phyloP scores from a whole-genome alignment of 352 stramenopile genomes.

The Phytopythium delawarense region DNA sequence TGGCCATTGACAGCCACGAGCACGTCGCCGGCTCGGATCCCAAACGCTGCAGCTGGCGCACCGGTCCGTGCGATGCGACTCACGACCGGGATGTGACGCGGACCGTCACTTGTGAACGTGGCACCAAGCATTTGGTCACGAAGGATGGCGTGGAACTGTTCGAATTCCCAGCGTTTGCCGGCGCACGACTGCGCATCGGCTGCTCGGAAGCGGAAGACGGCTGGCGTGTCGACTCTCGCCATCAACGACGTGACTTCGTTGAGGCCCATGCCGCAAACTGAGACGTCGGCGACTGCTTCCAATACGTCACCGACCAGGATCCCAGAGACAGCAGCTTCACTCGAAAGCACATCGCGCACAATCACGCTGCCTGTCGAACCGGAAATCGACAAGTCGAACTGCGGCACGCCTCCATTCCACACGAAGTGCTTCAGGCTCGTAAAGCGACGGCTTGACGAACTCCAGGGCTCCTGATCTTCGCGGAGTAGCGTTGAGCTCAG shows the following conservation, averaged over 20 bases:
- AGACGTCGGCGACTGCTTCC: slow-evolving; percentile 35
- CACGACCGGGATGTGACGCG: slow-evolving; percentile 44
- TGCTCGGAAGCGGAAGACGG: slow-evolving; percentile 44
- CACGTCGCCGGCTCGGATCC: slow-evolving; percentile 37
- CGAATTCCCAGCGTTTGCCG: slow-evolving; percentile 11
- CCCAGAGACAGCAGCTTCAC: slow-evolving; percentile 11
- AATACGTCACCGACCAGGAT: slow-evolving; percentile 55
- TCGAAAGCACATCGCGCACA: slow-evolving; percentile 4
- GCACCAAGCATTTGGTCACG: slow-evolving; percentile 35
- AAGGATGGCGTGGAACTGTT: slow-evolving; percentile 41
- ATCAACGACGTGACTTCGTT: slow-evolving; percentile 33
- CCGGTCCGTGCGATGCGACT: slow-evolving; percentile 16
- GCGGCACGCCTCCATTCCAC: slow-evolving; percentile 24
- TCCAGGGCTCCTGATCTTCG: slow-evolving; percentile 11
- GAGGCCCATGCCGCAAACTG: slow-evolving; percentile 26
- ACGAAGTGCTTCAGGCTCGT: slow-evolving; percentile 46
- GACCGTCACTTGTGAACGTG: slow-evolving; percentile 38
- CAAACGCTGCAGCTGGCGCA: slow-evolving; percentile 2
- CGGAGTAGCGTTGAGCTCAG: not conserved
- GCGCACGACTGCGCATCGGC: slow-evolving; percentile 7
- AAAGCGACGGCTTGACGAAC: slow-evolving; percentile 26
- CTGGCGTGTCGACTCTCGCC: slow-evolving; percentile 17
- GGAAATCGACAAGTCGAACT: slow-evolving; percentile 25
- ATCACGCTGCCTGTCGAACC: slow-evolving; percentile 1
- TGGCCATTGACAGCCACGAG: slow-evolving; percentile 54